A percentile compares a stretch with the other conserved stretches of the same genome.
These are phyloP conservation scores for Phlebiopsis flavidoalba DNA, from an alignment of 768 basidiomycete species.

Conservation along the genomic window DNA sequence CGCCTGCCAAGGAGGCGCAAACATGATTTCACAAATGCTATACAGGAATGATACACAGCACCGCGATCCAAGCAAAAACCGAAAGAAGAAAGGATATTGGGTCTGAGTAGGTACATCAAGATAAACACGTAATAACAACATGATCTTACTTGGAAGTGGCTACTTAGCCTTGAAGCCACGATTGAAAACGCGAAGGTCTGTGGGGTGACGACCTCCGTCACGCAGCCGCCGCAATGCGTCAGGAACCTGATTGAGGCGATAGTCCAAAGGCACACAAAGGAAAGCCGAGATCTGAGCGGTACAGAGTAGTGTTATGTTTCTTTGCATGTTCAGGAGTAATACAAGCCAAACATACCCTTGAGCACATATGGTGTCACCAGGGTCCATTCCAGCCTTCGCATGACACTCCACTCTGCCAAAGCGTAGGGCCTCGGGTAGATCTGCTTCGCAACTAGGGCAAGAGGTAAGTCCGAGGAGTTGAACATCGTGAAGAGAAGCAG, in stretches of 20 bases:
- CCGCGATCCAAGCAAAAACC: slow-evolving; percentile 49
- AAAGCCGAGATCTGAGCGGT: slow-evolving; percentile 63
- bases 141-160: not conserved
- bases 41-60: slow-evolving; percentile 53
- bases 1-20: slow-evolving; percentile 27
- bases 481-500: not conserved
- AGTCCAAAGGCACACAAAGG: slow-evolving; percentile 84
- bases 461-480: not conserved
- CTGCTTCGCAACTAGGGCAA: slow-evolving; percentile 78
- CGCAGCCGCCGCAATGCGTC: slow-evolving; percentile 20
- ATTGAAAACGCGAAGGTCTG: slow-evolving; percentile 10
- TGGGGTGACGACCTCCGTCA: slow-evolving; percentile 12
- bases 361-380: slow-evolving; percentile 83
- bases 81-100: slow-evolving; percentile 46
- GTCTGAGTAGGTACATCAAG: slow-evolving; percentile 20
- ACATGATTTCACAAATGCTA: slow-evolving; percentile 53
- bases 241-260: slow-evolving; percentile 71
- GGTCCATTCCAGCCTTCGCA: slow-evolving; percentile 88
- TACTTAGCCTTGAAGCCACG: slow-evolving; percentile 16
- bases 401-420: slow-evolving; percentile 84
- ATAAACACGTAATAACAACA: not conserved
- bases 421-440: slow-evolving; percentile 75
- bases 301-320: not conserved
- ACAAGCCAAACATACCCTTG: slow-evolving; percentile 50
- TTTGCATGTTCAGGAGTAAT: not conserved